Evolutionary conservation across 306 rosid species (phyloP), one percentile per base, ranked within the genome.

Genomic region (Crataegus laevigata): DNA sequence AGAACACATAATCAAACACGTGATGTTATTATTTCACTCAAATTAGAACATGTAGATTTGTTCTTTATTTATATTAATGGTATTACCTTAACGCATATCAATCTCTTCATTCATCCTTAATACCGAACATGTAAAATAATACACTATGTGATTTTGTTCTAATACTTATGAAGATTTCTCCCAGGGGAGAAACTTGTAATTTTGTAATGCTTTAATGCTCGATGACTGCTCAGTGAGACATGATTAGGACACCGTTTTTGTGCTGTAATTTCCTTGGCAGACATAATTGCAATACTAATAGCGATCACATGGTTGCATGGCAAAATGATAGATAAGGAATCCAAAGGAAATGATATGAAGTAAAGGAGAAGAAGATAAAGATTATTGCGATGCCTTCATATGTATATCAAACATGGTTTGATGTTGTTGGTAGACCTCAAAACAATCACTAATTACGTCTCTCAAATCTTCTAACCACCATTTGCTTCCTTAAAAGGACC

Each of bases 231-330:
- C 65, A 58, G 30, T 58, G 80, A 77, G 81, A 63, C 85, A 88
- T 86, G 59, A 90, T 85, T 69, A 78, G 74, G 65, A 64, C 54
- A 34, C 69, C 75, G 74, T 63, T 82, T 77, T 77, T 69, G 42
- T 66, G 77, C 60, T 79, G 75, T 75, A 80, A 77, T 81, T 59
- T 5, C 82, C 79, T 75, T 72, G 77, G 66, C 29, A 75, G 78
- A 51, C 78, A 88, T 80, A 78, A 88, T 86, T 79, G 80, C 73
- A 14, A 40, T 72, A 73, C 75, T 85, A 80, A 86, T 88, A 72
- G 86, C 79, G 32, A 75, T 78, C 96, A 87, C 96, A 91, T 91
- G 96, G 75, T 73, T 82, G 87, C 88, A 81, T 85, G 91, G 83
- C 80, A 79, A 68, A 71, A 58, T 6, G 18, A 77, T 68, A 71